A percentile compares a stretch with the other conserved stretches of the same genome.
Conservation (phyloP, 768 basidiomycete species). For the Russula emetica region DNA sequence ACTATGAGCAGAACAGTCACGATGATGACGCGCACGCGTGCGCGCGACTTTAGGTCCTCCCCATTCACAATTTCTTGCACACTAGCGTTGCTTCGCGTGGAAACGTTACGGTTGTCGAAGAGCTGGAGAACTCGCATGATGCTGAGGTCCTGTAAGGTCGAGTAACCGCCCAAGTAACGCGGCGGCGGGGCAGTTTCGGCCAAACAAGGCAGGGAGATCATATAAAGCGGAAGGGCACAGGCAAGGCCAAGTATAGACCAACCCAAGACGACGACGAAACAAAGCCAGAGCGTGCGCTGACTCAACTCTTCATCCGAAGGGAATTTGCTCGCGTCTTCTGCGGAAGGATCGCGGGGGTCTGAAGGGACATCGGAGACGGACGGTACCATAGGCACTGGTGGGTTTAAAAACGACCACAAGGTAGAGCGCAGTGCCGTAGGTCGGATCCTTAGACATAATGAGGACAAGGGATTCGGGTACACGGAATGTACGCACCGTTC, state of each 20-base stretch:
- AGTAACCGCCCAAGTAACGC: constrained; percentile 54
- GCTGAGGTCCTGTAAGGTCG: constrained; percentile 70
- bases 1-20: constrained; percentile 58
- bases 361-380: constrained; percentile 52
- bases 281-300: constrained; percentile 66
- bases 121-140: constrained; percentile 67
- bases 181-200: constrained; percentile 45
- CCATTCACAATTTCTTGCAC: constrained; percentile 39
- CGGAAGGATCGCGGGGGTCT: constrained; percentile 47
- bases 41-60: constrained; percentile 39
- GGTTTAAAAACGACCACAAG: constrained; percentile 66
- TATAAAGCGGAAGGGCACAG: constrained; percentile 70
- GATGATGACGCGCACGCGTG: constrained; percentile 62
- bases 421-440: constrained; percentile 55
- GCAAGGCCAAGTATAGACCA: constrained; percentile 67
- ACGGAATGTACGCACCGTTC: constrained; percentile 48
- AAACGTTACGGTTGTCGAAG: constrained; percentile 44
- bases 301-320: constrained; percentile 72
- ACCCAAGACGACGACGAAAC: constrained; percentile 57
- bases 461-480: constrained; percentile 6
- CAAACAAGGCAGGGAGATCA: constrained; percentile 65
- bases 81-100: constrained; percentile 34
- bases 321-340: constrained; percentile 52
- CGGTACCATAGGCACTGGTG: constrained; percentile 64
- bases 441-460: constrained; percentile 45